These are phyloP conservation scores for Spathaspora sp. DNA, from an alignment of 1,139 yeast species.

Conservation along the genomic window DNA sequence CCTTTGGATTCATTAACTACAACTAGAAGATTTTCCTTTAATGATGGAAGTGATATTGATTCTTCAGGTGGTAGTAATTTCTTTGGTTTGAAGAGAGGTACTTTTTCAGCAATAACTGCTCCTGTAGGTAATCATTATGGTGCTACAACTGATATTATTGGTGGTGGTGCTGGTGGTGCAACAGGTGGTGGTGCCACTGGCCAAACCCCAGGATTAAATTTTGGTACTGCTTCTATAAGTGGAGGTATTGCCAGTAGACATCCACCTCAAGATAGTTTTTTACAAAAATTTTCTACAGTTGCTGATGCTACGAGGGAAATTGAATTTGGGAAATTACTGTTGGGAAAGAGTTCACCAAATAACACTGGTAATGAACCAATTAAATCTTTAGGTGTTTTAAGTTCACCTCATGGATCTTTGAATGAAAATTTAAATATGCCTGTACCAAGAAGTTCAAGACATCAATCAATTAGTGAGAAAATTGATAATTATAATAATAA, in stretches of 20 bases:
- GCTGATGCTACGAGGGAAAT: slow-evolving; percentile 81
- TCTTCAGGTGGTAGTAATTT: slow-evolving; percentile 21
- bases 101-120: slow-evolving; percentile 48
- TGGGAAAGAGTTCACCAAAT: slow-evolving; percentile 34
- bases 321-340: slow-evolving; percentile 42
- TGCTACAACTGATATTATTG: slow-evolving; percentile 2
- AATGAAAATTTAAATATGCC: slow-evolving; percentile 53
- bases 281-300: slow-evolving; percentile 69
- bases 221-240: slow-evolving; percentile 63
- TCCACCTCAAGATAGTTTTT: slow-evolving; percentile 49
- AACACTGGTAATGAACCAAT: slow-evolving; percentile 43
- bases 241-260: slow-evolving; percentile 56
- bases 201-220: slow-evolving; percentile 25
- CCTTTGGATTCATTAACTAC: slow-evolving; percentile 10
- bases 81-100: slow-evolving; percentile 48
- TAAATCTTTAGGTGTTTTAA: slow-evolving; percentile 14
- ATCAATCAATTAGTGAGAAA: slow-evolving; percentile 64
- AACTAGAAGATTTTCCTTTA: slow-evolving; percentile 35
- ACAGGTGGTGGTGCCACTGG: slow-evolving; percentile 3
- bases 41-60: slow-evolving; percentile 48
- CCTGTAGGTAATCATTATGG: slow-evolving; percentile 24
- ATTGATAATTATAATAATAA: slow-evolving; percentile 56
- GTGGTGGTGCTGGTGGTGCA: slow-evolving; percentile 3
- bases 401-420: slow-evolving; percentile 48
- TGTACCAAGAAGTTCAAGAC: slow-evolving; percentile 40